Conservation (phyloP, 106 monocot species). For the Gastrodia elata region DNA sequence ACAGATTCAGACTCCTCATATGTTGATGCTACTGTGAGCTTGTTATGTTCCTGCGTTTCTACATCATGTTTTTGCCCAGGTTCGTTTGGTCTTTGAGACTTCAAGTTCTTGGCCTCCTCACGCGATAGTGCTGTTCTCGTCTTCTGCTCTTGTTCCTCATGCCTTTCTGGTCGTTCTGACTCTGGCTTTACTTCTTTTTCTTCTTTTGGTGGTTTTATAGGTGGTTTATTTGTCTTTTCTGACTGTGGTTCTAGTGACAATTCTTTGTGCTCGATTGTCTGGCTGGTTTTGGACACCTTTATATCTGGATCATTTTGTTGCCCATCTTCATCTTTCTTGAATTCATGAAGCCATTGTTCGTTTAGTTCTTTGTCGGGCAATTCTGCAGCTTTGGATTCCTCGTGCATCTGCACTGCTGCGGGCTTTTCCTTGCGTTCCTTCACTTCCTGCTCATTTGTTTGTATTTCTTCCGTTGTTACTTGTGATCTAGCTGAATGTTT, state of each 20-base stretch:
- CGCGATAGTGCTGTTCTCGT: background rate
- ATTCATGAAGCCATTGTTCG: background rate
- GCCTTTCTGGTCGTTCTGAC: background rate
- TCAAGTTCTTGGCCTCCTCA: background rate
- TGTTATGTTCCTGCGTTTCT: background rate
- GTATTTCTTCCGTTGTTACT: background rate
- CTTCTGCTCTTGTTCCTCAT: background rate
- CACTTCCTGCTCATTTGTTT: background rate
- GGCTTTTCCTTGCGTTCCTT: background rate
- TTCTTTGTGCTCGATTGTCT: background rate
- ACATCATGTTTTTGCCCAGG: background rate
- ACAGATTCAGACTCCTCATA: constrained; percentile 1
- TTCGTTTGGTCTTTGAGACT: no score
- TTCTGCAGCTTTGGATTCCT: background rate
- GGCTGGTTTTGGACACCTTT: background rate
- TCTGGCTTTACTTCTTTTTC: background rate
- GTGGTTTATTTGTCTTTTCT: background rate
- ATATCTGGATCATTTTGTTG: background rate
- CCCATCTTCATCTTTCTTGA: background rate
- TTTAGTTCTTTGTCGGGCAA: background rate
- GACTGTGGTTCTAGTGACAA: background rate
- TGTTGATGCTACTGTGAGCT: background rate
- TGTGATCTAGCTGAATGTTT: no score
- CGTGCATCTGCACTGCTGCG: background rate
- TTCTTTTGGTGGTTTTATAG: background rate